Conservation (phyloP, 2,329 filamentous ascomycete genomes). For the Dactylella cylindrospora region DNA sequence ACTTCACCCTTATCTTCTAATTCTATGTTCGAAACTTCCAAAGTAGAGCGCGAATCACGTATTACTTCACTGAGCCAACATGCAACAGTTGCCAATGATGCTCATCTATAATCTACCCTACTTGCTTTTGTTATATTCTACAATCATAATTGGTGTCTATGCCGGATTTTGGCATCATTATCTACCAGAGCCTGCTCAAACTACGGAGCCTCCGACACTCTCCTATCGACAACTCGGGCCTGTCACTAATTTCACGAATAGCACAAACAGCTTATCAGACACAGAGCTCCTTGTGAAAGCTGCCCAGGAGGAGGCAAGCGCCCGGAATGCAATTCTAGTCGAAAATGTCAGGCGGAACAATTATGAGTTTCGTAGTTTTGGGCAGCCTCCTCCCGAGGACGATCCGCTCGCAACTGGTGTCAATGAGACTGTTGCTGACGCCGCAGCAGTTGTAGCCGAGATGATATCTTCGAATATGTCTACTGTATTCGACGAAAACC, state of each 20-base stretch:
- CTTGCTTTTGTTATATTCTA: no score
- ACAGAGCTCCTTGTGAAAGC: not conserved
- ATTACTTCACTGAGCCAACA: no score
- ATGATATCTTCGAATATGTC: not conserved
- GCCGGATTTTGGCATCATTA: no score
- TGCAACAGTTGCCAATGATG: no score
- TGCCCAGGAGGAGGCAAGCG: not conserved
- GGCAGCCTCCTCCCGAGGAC: not conserved
- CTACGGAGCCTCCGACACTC: not conserved
- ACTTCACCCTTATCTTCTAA: no score
- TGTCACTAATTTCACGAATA: not conserved
- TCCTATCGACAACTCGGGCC: not conserved
- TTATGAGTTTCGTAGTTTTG: not conserved
- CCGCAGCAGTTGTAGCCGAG: not conserved
- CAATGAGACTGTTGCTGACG: not conserved
- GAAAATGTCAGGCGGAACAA: not conserved
- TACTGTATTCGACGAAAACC: not conserved
- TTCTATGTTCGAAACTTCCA: no score
- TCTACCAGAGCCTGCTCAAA: no score
- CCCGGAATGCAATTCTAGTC: not conserved
- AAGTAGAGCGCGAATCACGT: no score
- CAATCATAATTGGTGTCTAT: no score
- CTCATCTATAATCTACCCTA: no score
- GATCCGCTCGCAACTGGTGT: not conserved
- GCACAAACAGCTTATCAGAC: not conserved